Base-by-base conservation (phyloP, 108 stramenopile genomes). In the Craspedostauros australis region DNA sequence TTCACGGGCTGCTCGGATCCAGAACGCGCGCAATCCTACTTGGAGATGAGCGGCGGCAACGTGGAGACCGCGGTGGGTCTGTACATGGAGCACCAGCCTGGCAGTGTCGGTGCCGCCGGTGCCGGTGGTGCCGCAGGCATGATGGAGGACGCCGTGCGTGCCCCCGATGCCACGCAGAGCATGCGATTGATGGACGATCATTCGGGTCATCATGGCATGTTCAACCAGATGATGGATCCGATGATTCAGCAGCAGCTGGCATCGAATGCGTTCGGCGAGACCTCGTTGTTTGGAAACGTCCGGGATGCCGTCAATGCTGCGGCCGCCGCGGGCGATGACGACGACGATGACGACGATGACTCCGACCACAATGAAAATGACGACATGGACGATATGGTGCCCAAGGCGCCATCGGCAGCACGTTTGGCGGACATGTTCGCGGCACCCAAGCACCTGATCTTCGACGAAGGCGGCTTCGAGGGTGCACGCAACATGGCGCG, bases 41-140 rank as follows among this genome's bases (percentile, higher is more conserved):
- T 92, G 39, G 90, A 92, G 79, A 92, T 92, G 90, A 66, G 75
- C 18, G 79, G 72, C n/a, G 64, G 64, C 0, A 54, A 85, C 36
- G 33, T 92, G 11, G 84, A 92, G 66, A 78, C 50, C 20, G 90
- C 90, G 23, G 79, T 92, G 21, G 54, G 72, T 23, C 45, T 92
- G 14, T 92, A 60, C 47, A 61, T 88, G 71, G 86, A 88, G 25
- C 77, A 84, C 44, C 50, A 64, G 48, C 64, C 63, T 3, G 73
- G 66, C 11, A 70, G 68, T 32, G 78, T 67, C 2, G 65, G 33
- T 22, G 54, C 22, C 12, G 66, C 22, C 6, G 60, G 42, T 5
- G 68, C 47, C n/a, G 64, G 28, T 18, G 60, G 25, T 16, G 19
- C 30, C 40, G 62, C 45, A 15, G 39, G 33, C n/a, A 20, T 46